Conservation (phyloP, 331 rosid species). For the Rhamnella rubrinervis region DNA sequence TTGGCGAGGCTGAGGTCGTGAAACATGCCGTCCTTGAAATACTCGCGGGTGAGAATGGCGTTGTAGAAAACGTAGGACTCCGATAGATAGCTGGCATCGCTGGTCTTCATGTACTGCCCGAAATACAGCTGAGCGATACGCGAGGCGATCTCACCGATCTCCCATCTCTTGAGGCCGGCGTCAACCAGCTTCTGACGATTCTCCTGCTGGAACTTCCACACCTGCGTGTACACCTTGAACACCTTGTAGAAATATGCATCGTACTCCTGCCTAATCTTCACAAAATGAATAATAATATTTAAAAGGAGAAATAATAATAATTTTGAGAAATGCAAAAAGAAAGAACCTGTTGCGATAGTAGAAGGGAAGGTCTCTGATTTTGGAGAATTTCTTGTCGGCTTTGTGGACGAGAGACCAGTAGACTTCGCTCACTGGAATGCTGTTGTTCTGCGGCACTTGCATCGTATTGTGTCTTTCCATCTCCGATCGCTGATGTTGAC, state of each 20-base stretch:
- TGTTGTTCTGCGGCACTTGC: constrained; percentile 22
- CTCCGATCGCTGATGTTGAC: too few species aligned
- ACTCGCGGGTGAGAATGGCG: constrained; percentile 84
- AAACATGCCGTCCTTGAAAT: constrained; percentile 80
- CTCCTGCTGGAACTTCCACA: constrained; percentile 96
- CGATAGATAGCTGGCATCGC: constrained; percentile 76
- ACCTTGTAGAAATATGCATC: constrained; percentile 86
- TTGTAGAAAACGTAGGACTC: constrained; percentile 88
- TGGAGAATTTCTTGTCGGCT: constrained; percentile 94
- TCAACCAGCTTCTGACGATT: constrained; percentile 89
- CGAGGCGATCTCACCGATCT: constrained; percentile 94
- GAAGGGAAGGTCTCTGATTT: constrained; percentile 82
- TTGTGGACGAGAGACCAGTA: constrained; percentile 87
- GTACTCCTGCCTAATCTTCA: constrained; percentile 44
- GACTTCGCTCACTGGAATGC: constrained; percentile 70
- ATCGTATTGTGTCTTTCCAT: constrained; percentile 24
- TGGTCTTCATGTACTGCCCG: constrained; percentile 90
- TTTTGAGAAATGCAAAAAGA: background rate
- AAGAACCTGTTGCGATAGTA: constrained; percentile 83
- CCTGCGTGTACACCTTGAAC: constrained; percentile 85
- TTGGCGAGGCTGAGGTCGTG: constrained; percentile 71
- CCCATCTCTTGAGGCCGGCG: constrained; percentile 83
- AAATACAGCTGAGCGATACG: constrained; percentile 89
- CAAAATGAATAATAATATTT: constrained; percentile 16
- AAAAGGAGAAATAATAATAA: background rate